Conservation (phyloP, 2,329 filamentous ascomycete genomes). For the Sporothrix pallida region DNA sequence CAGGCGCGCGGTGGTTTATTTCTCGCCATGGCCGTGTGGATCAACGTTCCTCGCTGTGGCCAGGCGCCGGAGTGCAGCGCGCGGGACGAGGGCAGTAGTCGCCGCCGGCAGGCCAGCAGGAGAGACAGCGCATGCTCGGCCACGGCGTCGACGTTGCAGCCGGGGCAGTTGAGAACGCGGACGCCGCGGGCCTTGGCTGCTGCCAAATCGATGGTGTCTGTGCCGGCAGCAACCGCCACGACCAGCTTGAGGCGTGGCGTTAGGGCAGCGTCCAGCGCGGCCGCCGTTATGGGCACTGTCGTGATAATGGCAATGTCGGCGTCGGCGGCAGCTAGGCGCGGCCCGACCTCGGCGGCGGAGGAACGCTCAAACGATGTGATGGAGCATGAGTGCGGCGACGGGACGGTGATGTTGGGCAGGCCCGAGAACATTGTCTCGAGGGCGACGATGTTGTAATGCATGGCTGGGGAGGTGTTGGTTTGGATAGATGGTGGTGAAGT, state of each 20-base stretch:
- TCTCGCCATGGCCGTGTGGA: constrained; percentile 33
- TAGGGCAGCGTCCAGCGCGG: constrained; percentile 37
- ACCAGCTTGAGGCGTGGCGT: constrained; percentile 44
- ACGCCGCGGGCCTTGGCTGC: constrained; percentile 41
- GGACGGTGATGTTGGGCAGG: constrained; percentile 39
- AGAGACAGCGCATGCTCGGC: constrained; percentile 42
- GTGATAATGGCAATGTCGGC: constrained; percentile 48
- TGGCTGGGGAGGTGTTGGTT: background rate
- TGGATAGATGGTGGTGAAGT: background rate
- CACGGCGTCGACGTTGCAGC: constrained; percentile 42
- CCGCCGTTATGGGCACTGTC: constrained; percentile 42
- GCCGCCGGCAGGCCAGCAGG: constrained; percentile 44
- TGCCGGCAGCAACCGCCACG: constrained; percentile 41
- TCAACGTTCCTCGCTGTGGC: constrained; percentile 38
- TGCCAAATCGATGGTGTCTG: constrained; percentile 42
- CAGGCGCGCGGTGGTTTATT: constrained; percentile 34
- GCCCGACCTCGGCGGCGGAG: constrained; percentile 39
- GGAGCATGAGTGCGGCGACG: constrained; percentile 43
- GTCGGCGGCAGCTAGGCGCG: constrained; percentile 46
- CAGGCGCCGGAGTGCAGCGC: constrained; percentile 39
- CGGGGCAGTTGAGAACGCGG: constrained; percentile 43
- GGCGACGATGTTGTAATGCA: constrained; percentile 44
- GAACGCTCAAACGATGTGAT: constrained; percentile 42
- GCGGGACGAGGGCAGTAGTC: constrained; percentile 44
- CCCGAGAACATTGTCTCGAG: constrained; percentile 44